Evolutionary conservation across 164 flowering plant species (phyloP).

Genomic region (Tinospora cordifolia): DNA sequence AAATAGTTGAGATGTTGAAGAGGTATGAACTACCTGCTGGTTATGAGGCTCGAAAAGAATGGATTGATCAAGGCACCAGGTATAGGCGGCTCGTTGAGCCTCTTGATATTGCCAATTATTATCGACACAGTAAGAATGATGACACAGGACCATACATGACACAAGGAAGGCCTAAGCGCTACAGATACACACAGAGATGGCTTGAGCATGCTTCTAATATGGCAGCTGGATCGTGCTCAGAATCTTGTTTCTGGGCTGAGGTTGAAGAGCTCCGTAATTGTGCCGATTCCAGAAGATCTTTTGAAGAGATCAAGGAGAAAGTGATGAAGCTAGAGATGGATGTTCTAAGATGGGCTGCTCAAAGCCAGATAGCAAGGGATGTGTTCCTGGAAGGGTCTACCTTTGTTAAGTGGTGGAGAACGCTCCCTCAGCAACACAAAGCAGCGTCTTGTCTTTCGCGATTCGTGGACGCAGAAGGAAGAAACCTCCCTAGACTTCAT

Average conservation of each 20-base stretch:
- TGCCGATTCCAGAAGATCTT: constrained; percentile 6
- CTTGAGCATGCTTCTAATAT: constrained; percentile 31
- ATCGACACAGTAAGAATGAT: constrained; percentile 56
- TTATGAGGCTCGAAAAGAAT: constrained; percentile 43
- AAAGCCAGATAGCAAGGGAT: constrained; percentile 25
- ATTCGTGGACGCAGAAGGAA: constrained; percentile 14
- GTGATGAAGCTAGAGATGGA: constrained; percentile 29
- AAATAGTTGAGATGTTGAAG: constrained; percentile 58
- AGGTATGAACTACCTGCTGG: constrained; percentile 60
- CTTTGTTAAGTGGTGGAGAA: constrained; percentile 61
- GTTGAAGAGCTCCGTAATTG: constrained; percentile 45
- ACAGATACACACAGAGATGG: constrained; percentile 59
- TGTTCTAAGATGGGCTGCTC: constrained; percentile 21
- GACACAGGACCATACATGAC: constrained; percentile 61
- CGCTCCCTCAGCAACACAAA: constrained; percentile 35
- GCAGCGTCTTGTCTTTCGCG: constrained; percentile 24
- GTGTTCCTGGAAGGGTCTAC: constrained; percentile 51
- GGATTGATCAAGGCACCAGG: constrained; percentile 55
- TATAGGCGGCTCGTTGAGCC: constrained; percentile 66
- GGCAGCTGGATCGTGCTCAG: constrained; percentile 21
- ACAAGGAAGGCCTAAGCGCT: constrained; percentile 66
- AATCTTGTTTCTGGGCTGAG: constrained; percentile 62
- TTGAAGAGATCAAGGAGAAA: constrained; percentile 25
- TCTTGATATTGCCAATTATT: constrained; percentile 81
- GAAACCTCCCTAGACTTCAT: constrained; percentile 7